These are phyloP conservation scores for Backusella mclennaniae DNA, from an alignment of 192 early-diverging fungal genomes.

Conservation along the genomic window DNA sequence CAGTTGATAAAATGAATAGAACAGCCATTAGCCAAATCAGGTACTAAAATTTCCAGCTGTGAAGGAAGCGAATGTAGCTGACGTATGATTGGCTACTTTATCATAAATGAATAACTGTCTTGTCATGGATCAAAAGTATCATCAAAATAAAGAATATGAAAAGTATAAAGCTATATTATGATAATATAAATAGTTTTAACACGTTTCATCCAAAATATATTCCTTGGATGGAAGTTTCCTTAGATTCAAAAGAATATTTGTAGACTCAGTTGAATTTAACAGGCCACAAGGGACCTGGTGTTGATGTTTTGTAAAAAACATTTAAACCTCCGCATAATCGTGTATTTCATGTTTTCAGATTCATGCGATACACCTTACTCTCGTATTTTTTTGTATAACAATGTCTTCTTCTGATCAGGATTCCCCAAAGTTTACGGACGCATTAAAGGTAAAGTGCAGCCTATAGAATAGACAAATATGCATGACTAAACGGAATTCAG, in stretches of 20 bases:
- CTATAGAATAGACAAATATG: neutral
- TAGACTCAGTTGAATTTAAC: neutral
- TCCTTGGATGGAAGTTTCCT: neutral
- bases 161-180: neutral
- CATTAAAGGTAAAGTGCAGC: constrained; percentile 11
- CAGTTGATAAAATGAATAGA: no score
- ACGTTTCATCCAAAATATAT: neutral
- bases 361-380: constrained; percentile 2
- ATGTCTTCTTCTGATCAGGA: constrained; percentile 20
- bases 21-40: no score
- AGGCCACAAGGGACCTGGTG: constrained; percentile 1
- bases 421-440: constrained; percentile 16
- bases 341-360: neutral
- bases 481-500: constrained; percentile 11
- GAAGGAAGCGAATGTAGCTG: no score
- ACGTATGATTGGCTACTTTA: neutral
- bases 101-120: neutral
- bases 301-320: neutral
- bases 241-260: neutral
- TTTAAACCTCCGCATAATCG: neutral
- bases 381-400: neutral
- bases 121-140: neutral
- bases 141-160: neutral
- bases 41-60: no score
- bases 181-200: neutral